These are phyloP conservation scores for Globisporangium spiculum DNA, from an alignment of 352 stramenopile species.

Conservation along the genomic window DNA sequence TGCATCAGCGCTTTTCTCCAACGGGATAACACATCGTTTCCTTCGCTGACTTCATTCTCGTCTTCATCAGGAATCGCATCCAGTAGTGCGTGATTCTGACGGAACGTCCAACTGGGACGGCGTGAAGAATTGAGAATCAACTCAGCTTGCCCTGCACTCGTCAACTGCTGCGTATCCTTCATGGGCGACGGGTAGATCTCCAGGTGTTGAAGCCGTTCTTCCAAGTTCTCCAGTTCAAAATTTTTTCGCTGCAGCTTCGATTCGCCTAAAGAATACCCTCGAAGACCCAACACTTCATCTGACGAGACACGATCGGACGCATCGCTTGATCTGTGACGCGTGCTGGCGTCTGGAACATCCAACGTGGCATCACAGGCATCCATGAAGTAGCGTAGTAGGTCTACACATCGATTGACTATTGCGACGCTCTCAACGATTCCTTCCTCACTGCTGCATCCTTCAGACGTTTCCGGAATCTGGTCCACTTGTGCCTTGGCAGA, in stretches of 20 bases:
- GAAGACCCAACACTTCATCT: background rate
- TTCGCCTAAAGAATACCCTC: background rate
- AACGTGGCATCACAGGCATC: slow-evolving; percentile 32
- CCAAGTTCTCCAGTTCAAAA: slow-evolving; percentile 46
- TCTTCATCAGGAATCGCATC: slow-evolving; percentile 50
- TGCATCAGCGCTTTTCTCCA: background rate
- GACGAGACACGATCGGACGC: background rate
- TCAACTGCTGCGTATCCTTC: slow-evolving; percentile 33
- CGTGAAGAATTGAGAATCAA: slow-evolving; percentile 25
- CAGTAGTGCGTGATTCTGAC: slow-evolving; percentile 48
- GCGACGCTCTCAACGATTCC: background rate
- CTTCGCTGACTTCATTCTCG: slow-evolving; percentile 26
- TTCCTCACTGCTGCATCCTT: background rate
- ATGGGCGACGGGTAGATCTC: slow-evolving; percentile 69
- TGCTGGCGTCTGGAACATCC: background rate
- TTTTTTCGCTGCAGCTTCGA: background rate
- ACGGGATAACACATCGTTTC: background rate
- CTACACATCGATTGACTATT: slow-evolving; percentile 56
- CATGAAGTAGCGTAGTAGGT: slow-evolving; percentile 70
- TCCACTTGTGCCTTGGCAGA: slow-evolving; percentile 27
- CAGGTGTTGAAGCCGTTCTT: slow-evolving; percentile 50
- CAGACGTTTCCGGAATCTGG: background rate
- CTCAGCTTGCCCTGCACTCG: background rate
- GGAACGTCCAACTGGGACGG: slow-evolving; percentile 64
- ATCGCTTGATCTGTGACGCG: background rate